Evolutionary conservation across 2,329 filamentous ascomycete species (phyloP), one percentile per base, ranked within the genome.

Genomic region (Cladosporium oxysporum): DNA sequence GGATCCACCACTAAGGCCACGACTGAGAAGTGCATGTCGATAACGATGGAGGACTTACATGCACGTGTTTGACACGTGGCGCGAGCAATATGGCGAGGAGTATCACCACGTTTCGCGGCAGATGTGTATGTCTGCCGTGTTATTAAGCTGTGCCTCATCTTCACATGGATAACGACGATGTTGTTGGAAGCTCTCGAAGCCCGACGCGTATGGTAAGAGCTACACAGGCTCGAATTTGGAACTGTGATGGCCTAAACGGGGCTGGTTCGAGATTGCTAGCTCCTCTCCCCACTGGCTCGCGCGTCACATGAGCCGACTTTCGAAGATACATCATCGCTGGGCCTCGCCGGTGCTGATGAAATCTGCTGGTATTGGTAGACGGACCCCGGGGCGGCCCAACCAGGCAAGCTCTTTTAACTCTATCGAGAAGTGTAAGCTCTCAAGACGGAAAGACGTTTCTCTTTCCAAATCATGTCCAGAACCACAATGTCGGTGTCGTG

Each of bases 211-310:
- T n/a, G 41, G 41, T 47, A n/a, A 47, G n/a, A n/a, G 21, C 10
- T 5, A 4, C 3, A 8, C 21, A n/a, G 41, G 28, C 14, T 33
- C 18, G 16, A 11, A 16, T 55, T 21, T n/a, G 57, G 57, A 41
- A 59, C 21, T 47, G 57, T 59, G 57, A 29, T 59, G 57, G 57
- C 57, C 57, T 8, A 59, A 59, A 47, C n/a, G 21, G 21, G 41
- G 57, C 35, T 59, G 18, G 18, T 8, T 55, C 29, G 21, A 55
- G 52, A 21, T 23, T 18, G 21, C 28, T 55, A 55, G 52, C 52
- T n/a, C 16, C 52, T 33, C 33, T 21, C 52, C 52, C 52, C 52
- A 55, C 52, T 23, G 28, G 3, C 21, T 55, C 52, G 18, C 4
- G 26, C 26, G 26, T 31, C 16, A 33, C 52, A 5, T 31, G 7